Percentiles rank a stretch among this genome's conserved stretches.
Conservation (phyloP, 1,139 yeast species). For the Pichia sp. region DNA sequence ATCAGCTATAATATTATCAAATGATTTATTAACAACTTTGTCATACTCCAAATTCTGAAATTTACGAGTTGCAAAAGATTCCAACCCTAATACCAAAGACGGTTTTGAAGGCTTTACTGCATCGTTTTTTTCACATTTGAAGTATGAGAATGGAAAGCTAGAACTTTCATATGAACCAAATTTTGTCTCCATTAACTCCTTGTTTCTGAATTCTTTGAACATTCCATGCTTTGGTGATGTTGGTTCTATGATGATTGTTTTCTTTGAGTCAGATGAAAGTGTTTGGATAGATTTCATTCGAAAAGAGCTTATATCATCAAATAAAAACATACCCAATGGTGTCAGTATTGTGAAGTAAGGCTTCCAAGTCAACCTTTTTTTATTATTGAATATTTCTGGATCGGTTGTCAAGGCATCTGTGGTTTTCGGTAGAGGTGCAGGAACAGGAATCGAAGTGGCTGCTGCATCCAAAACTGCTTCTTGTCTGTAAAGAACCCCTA, state of each 20-base stretch:
- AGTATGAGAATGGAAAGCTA: conserved; percentile 10
- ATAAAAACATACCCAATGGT: conserved; percentile 37
- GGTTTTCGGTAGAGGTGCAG: conserved; percentile 4
- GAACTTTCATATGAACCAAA: neutral
- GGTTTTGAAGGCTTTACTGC: conserved; percentile 22
- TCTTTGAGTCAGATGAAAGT: conserved; percentile 10
- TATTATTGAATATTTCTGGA: neutral
- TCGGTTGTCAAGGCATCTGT: conserved; percentile 4
- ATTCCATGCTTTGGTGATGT: conserved; percentile 13
- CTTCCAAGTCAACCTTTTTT: conserved; percentile 31
- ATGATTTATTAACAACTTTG: conserved; percentile 13
- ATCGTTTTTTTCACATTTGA: conserved; percentile 7
- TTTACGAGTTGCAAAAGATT: conserved; percentile 30
- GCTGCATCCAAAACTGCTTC: conserved; percentile 24
- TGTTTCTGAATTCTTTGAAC: neutral
- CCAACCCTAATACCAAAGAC: conserved; percentile 22
- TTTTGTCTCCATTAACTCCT: neutral
- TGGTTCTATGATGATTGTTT: conserved; percentile 24
- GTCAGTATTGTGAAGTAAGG: conserved; percentile 38
- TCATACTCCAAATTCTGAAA: conserved; percentile 22
- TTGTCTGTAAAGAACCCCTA: conserved; percentile 27
- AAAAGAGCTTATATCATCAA: conserved; percentile 30
- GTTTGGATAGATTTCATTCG: conserved; percentile 21
- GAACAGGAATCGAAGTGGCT: conserved; percentile 1
- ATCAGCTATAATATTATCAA: no score